phyloP scores from a whole-genome alignment of 2,329 filamentous ascomycete species.

The Phyllosticta ampelicida region DNA sequence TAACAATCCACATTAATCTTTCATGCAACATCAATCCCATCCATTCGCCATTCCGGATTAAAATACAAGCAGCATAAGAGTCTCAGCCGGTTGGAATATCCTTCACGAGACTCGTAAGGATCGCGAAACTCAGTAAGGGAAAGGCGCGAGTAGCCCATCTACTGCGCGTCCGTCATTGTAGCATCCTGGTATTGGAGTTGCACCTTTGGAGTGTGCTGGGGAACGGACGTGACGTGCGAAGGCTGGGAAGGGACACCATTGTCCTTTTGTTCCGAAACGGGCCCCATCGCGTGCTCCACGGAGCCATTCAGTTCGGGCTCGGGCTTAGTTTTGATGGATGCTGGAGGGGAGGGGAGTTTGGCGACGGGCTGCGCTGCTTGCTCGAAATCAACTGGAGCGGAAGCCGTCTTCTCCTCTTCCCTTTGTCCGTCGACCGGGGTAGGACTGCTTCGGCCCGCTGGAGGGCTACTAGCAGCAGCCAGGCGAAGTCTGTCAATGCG shows the following conservation, averaged over 20 bases:
- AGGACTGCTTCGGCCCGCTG: constrained; percentile 2
- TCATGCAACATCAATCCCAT: not conserved
- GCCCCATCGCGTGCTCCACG: not conserved
- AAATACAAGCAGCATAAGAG: not conserved
- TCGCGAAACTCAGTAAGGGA: not conserved
- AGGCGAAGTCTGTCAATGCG: constrained; percentile 2
- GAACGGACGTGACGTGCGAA: not conserved
- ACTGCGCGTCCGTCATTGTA: not conserved
- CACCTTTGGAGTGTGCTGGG: not conserved
- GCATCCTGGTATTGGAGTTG: not conserved
- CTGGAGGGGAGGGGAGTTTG: constrained; percentile 7
- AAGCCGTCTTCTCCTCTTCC: not conserved
- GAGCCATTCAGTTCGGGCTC: constrained; percentile 2
- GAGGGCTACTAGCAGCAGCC: constrained; percentile 5
- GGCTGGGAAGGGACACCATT: not conserved
- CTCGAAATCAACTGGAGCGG: not conserved
- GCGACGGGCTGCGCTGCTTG: not conserved
- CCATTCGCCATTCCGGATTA: not conserved
- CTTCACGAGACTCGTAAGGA: not conserved
- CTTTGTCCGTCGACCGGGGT: not conserved
- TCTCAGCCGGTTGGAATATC: not conserved
- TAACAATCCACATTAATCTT: not conserved
- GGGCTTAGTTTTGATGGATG: not conserved
- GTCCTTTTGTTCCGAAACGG: not conserved
- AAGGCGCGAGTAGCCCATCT: no score